A percentile compares a stretch with the other conserved stretches of the same genome.
These are phyloP conservation scores for Pseudogymnoascus sp. DNA, from an alignment of 2,329 filamentous ascomycete species.

Conservation along the genomic window DNA sequence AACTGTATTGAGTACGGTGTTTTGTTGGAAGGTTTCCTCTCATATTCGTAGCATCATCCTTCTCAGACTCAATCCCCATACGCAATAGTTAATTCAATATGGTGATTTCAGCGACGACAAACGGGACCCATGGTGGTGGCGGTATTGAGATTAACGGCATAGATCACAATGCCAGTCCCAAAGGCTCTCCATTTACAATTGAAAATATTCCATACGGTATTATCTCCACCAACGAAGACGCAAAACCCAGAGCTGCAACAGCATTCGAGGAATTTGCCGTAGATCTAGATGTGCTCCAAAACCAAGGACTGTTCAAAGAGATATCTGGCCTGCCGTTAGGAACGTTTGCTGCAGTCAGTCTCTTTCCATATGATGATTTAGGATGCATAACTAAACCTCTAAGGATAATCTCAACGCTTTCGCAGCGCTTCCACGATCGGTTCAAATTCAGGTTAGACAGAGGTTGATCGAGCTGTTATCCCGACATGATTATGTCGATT, in stretches of 20 bases:
- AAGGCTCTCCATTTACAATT: slow-evolving; percentile 52
- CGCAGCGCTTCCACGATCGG: slow-evolving; percentile 52
- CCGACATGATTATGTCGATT: slow-evolving; percentile 28
- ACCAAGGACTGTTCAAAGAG: background rate
- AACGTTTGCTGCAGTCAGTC: slow-evolving; percentile 48
- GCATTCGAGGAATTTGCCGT: slow-evolving; percentile 68
- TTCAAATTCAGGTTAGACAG: slow-evolving; percentile 51
- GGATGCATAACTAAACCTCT: background rate
- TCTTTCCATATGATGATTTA: slow-evolving; percentile 39
- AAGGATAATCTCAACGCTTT: slow-evolving; percentile 50
- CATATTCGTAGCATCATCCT: background rate
- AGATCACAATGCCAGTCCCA: background rate
- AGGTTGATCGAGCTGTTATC: slow-evolving; percentile 38
- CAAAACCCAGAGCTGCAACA: slow-evolving; percentile 56
- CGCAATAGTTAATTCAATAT: background rate
- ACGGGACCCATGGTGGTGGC: background rate
- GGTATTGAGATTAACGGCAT: background rate
- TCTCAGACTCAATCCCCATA: background rate
- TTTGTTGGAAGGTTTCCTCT: background rate
- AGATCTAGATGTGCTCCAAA: slow-evolving; percentile 51
- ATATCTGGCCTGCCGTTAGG: slow-evolving; percentile 24
- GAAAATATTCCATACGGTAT: slow-evolving; percentile 80
- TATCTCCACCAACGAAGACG: slow-evolving; percentile 55
- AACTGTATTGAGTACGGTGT: background rate
- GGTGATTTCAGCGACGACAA: background rate